Evolutionary conservation across 441 rosid genomes (phyloP).

Genomic region (Viola pubescens): DNA sequence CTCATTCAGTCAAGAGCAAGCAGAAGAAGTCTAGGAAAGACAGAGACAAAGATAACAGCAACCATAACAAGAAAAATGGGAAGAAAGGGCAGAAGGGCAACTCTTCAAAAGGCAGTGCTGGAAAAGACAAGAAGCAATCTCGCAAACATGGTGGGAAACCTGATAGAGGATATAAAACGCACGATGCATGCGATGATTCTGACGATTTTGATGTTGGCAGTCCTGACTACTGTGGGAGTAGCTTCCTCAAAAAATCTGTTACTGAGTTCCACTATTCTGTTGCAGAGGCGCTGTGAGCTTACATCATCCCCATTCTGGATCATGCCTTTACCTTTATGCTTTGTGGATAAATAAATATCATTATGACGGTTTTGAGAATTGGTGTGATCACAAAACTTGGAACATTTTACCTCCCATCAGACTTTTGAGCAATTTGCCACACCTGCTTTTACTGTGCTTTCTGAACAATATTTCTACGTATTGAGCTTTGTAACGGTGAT

Average conservation of each 20-base stretch:
- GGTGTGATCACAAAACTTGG: background rate
- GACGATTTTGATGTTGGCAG: conserved; percentile 31
- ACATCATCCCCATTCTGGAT: background rate
- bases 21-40: conserved; percentile 48
- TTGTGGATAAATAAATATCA: conserved; percentile 35
- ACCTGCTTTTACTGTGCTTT: no score
- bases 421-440: no score
- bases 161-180: conserved; percentile 20
- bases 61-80: conserved; percentile 36
- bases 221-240: conserved; percentile 43
- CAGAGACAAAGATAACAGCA: conserved; percentile 29
- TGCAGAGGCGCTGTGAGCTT: conserved; percentile 45
- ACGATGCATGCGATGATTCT: conserved; percentile 16
- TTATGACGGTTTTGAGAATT: background rate
- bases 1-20: conserved; percentile 51
- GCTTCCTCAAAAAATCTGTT: conserved; percentile 35
- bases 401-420: background rate
- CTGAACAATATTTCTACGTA: no score
- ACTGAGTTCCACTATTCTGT: conserved; percentile 40
- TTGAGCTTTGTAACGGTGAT: no score
- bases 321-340: background rate
- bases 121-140: conserved; percentile 59
- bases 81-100: conserved; percentile 72
- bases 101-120: conserved; percentile 32
- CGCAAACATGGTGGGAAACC: conserved; percentile 26